A percentile compares a stretch with the other conserved stretches of the same genome.
Evolutionary conservation across 768 basidiomycete genomes (phyloP).

Genomic region (Rhodosporidiobolus sp.): DNA sequence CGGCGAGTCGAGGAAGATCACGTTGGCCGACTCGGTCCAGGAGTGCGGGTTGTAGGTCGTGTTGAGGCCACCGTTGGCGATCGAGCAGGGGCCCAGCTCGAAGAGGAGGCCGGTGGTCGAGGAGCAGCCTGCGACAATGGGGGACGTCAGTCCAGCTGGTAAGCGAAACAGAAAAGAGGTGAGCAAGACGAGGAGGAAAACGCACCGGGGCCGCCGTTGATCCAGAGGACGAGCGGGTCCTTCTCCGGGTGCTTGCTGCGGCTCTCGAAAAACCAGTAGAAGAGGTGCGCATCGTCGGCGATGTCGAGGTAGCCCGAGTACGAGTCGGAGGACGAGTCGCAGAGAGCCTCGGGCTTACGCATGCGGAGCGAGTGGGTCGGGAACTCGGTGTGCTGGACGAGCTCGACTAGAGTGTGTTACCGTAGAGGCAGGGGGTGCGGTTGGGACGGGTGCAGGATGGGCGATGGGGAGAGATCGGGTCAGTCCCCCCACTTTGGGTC

Average conservation of each 20-base stretch:
- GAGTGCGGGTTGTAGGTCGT: conserved; percentile 71
- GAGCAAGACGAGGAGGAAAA: neutral
- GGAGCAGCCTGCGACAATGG: conserved; percentile 45
- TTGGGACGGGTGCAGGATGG: no score
- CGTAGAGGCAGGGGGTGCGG: neutral
- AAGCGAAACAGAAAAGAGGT: no score
- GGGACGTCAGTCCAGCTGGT: neutral
- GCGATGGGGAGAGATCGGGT: no score
- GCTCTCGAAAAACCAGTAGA: conserved; percentile 85
- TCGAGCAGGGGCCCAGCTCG: conserved; percentile 83
- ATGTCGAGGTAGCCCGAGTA: conserved; percentile 81
- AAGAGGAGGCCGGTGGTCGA: conserved; percentile 72
- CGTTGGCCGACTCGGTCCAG: conserved; percentile 65
- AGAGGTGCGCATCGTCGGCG: conserved; percentile 72
- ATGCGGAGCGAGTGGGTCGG: conserved; percentile 62
- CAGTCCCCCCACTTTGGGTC: neutral
- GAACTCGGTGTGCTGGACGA: conserved; percentile 58
- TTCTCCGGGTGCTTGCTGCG: conserved; percentile 62
- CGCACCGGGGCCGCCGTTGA: conserved; percentile 13
- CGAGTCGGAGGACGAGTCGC: conserved; percentile 75
- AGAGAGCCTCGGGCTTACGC: conserved; percentile 61
- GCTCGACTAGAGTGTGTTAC: conserved; percentile 57
- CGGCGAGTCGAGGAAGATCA: conserved; percentile 50
- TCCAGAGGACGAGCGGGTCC: conserved; percentile 78
- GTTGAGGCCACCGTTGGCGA: conserved; percentile 67